Evolutionary conservation across 306 rosid genomes (phyloP).

Genomic region (Fragaria ananassa): DNA sequence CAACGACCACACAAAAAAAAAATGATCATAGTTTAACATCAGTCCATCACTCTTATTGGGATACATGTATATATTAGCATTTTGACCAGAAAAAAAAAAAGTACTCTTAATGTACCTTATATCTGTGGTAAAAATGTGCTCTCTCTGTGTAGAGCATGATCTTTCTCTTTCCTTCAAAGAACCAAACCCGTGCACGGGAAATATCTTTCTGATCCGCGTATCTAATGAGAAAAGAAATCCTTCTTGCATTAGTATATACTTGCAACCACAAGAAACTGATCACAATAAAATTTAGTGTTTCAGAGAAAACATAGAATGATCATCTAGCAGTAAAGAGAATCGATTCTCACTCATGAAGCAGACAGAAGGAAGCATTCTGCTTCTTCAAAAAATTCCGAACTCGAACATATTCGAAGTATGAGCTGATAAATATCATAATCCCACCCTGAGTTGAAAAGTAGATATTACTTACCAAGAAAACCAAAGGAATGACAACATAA

Average conservation of each 20-base stretch:
- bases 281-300: neutral
- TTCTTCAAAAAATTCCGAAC: conserved; percentile 78
- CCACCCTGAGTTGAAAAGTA: conserved; percentile 68
- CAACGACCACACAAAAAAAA: conserved; percentile 16
- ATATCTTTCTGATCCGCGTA: conserved; percentile 76
- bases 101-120: conserved; percentile 50
- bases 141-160: conserved; percentile 92
- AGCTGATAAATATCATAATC: conserved; percentile 72
- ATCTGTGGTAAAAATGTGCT: conserved; percentile 87
- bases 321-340: conserved; percentile 2
- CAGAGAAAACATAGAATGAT: neutral
- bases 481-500: neutral
- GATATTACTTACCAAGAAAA: neutral
- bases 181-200: conserved; percentile 81
- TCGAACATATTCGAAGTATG: conserved; percentile 76
- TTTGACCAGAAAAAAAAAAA: neutral
- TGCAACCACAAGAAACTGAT: neutral
- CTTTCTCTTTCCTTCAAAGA: conserved; percentile 70
- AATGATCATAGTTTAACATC: neutral
- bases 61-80: neutral
- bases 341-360: conserved; percentile 86
- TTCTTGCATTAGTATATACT: conserved; percentile 14
- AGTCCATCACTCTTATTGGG: neutral
- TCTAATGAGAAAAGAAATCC: conserved; percentile 39
- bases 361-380: conserved; percentile 80